phyloP scores from a whole-genome alignment of 768 basidiomycete species.

The Termitomyces titanicus region DNA sequence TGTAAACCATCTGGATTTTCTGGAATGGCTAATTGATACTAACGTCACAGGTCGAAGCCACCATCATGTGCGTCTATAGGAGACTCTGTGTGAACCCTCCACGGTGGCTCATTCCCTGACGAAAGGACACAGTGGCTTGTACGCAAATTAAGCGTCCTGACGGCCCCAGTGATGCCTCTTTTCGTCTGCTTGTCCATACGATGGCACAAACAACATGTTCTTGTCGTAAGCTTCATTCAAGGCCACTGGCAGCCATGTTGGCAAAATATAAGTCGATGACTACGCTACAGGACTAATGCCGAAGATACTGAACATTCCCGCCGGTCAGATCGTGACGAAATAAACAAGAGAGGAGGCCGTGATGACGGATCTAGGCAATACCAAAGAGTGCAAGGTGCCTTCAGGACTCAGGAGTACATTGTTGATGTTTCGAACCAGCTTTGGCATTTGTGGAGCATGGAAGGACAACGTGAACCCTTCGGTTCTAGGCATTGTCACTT shows the following conservation, averaged over 20 bases:
- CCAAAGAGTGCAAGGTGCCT: conserved; percentile 55
- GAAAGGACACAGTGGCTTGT: neutral
- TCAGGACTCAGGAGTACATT: conserved; percentile 52
- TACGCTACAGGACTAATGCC: neutral
- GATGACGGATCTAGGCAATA: conserved; percentile 67
- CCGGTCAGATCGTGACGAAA: neutral
- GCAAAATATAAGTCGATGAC: no score
- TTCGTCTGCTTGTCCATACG: no score
- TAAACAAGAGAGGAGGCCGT: neutral
- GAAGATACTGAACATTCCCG: neutral
- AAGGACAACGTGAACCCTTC: conserved; percentile 70
- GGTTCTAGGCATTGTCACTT: conserved; percentile 52
- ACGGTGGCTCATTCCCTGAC: neutral
- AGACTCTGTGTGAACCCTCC: no score
- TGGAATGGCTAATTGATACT: no score
- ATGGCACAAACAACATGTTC: neutral
- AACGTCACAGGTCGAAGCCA: no score
- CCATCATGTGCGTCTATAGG: no score
- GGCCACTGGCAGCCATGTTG: no score
- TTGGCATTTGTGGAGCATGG: conserved; percentile 73
- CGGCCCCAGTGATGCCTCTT: no score
- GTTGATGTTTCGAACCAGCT: conserved; percentile 74
- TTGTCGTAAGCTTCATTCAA: neutral
- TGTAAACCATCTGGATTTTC: no score
- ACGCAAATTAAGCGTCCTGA: neutral